Evolutionary conservation across 768 basidiomycete genomes (phyloP), one percentile per base, ranked within the genome.

Genomic region (Trametes elegans): DNA sequence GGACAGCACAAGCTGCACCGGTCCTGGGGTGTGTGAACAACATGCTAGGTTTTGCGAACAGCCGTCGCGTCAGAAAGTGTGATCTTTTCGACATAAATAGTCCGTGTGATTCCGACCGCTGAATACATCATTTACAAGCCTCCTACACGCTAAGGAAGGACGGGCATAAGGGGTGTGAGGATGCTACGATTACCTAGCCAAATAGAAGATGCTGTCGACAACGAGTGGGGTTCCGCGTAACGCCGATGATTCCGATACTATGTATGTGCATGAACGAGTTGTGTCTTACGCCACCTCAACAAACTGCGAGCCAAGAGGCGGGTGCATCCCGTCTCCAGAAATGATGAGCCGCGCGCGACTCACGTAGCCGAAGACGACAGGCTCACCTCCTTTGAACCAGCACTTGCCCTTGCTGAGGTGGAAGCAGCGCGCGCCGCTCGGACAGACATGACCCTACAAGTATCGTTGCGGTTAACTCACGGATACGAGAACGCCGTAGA

Each of bases 331-430:
- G 44, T 74, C 76, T 78, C 43, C 7, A 18, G n/a, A n/a, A n/a
- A n/a, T n/a, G n/a, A n/a, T n/a, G n/a, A n/a, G n/a, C n/a, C n/a
- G n/a, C n/a, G n/a, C n/a, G n/a, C n/a, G n/a, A n/a, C n/a, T n/a
- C n/a, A n/a, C n/a, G n/a, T n/a, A n/a, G n/a, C n/a, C n/a, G n/a
- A n/a, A n/a, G n/a, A n/a, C n/a, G n/a, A n/a, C n/a, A n/a, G n/a
- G 71, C 79, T 64, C 53, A 79, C 79, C 70, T 61, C 85, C 88
- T 79, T 91, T 90, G 71, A 92, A 92, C 88, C 90, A 90, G 66
- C 90, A 92, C 71, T 87, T 90, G 38, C 89, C 88, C 66, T 86
- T 88, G 71, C 80, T 82, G 27, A 86, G 72, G 68, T 87, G 86
- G 64, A 79, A 80, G 58, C 69, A 73, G 23, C 64, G 65, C 9